Evolutionary conservation across 192 early-diverging fungal genomes (phyloP).

Genomic region (Backusella mclennaniae): DNA sequence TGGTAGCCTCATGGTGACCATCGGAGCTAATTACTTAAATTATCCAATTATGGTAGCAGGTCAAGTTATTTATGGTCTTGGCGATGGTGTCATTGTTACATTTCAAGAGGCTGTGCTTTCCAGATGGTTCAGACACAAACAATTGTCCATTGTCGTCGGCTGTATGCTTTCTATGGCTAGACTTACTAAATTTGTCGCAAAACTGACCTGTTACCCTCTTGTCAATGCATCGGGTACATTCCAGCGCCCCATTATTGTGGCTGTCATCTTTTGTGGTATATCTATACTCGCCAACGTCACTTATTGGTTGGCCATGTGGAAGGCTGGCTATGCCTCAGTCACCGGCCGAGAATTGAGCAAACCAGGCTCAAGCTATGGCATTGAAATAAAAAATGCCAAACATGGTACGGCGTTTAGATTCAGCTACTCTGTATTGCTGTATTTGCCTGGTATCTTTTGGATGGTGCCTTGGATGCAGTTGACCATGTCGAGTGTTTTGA

Average conservation of each 20-base stretch:
- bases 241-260: constrained; percentile 39
- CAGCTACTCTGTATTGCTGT: constrained; percentile 4
- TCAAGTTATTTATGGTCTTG: constrained; percentile 59
- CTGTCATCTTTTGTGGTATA: constrained; percentile 47
- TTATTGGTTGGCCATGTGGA: constrained; percentile 47
- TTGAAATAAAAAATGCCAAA: neutral
- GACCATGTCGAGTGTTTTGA: constrained; percentile 30
- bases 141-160: constrained; percentile 65
- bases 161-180: constrained; percentile 63
- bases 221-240: constrained; percentile 34
- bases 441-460: constrained; percentile 25
- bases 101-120: constrained; percentile 76
- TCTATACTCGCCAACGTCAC: constrained; percentile 45
- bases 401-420: neutral
- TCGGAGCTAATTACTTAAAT: constrained; percentile 40
- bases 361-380: neutral
- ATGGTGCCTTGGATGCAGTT: constrained; percentile 30
- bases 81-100: constrained; percentile 67
- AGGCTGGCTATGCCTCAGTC: neutral
- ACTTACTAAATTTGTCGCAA: constrained; percentile 65
- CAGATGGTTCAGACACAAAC: constrained; percentile 69
- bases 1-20: constrained; percentile 48
- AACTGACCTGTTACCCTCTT: constrained; percentile 63
- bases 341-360: constrained; percentile 7
- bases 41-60: constrained; percentile 56